Evolutionary conservation across 176 grass and related monocot species (phyloP).

Genomic region (Alopecurus myosuroides): DNA sequence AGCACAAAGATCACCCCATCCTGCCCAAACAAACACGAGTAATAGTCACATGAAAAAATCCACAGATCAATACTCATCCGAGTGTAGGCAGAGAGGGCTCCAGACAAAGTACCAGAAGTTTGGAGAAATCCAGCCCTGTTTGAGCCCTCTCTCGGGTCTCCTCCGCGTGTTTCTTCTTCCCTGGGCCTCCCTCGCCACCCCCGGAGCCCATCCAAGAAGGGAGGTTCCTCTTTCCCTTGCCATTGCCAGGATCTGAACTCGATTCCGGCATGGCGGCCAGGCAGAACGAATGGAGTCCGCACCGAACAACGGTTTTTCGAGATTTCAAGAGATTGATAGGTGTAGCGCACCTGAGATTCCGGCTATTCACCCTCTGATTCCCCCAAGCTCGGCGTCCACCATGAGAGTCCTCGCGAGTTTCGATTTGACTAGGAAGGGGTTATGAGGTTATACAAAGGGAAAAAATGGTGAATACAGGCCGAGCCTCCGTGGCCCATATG

Average conservation of each 20-base stretch:
- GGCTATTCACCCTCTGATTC: neutral
- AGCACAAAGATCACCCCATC: conserved; percentile 73
- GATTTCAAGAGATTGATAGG: neutral
- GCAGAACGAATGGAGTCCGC: neutral
- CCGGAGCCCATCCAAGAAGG: conserved; percentile 58
- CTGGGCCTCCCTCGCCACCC: conserved; percentile 24
- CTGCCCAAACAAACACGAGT: conserved; percentile 23
- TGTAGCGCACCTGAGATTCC: neutral
- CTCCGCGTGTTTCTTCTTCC: conserved; percentile 52
- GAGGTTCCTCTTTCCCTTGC: conserved; percentile 38
- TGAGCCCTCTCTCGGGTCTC: conserved; percentile 2
- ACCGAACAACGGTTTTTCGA: neutral
- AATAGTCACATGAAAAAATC: neutral
- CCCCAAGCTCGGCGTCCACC: neutral
- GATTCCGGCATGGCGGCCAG: conserved; percentile 43
- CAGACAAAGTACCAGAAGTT: conserved; percentile 52
- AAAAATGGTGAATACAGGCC: neutral
- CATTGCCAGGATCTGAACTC: conserved; percentile 15
- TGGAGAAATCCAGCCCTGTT: conserved; percentile 47
- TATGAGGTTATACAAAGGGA: neutral
- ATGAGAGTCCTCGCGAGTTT: neutral
- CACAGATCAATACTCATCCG: neutral
- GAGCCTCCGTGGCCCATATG: neutral
- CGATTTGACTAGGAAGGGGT: conserved; percentile 4
- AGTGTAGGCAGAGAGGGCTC: neutral